Evolutionary conservation across 1,284 basidiomycete genomes (phyloP).

Genomic region (Trametes pubescens): DNA sequence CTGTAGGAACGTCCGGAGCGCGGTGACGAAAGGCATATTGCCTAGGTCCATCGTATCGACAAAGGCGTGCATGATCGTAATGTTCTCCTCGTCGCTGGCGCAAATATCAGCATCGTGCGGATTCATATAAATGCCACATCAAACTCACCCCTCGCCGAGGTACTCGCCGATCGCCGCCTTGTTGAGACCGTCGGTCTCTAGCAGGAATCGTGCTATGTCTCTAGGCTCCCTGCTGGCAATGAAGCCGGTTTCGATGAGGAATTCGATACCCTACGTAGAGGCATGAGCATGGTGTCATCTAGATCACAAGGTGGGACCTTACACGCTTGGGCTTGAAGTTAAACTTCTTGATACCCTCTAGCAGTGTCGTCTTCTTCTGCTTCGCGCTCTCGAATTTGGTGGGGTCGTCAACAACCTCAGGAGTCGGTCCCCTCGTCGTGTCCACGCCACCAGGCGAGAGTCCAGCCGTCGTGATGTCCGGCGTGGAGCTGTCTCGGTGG

Average conservation of each 20-base stretch:
- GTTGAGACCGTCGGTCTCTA: constrained; percentile 92
- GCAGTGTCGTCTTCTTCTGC: constrained; percentile 93
- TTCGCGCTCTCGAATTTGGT: constrained; percentile 95
- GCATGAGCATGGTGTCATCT: constrained; percentile 18
- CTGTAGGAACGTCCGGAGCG: constrained; percentile 88
- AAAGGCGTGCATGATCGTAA: constrained; percentile 96
- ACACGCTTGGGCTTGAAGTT: constrained; percentile 98
- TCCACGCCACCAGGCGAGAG: constrained; percentile 59
- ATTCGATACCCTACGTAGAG: constrained; percentile 79
- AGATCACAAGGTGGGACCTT: constrained; percentile 6
- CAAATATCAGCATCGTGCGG: constrained; percentile 27
- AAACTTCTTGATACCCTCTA: constrained; percentile 98
- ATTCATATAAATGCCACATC: not conserved
- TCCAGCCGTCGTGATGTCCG: constrained; percentile 61
- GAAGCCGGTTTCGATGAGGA: constrained; percentile 90
- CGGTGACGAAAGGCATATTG: constrained; percentile 84
- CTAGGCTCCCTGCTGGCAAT: constrained; percentile 79
- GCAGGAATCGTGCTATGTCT: constrained; percentile 89
- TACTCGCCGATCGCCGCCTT: constrained; percentile 99
- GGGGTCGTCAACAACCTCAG: constrained; percentile 88
- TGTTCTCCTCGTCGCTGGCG: constrained; percentile 82
- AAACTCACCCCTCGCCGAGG: constrained; percentile 88
- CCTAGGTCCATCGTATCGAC: constrained; percentile 91
- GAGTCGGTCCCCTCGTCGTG: constrained; percentile 69
- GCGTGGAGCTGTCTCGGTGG: constrained; percentile 56